A percentile compares a stretch with the other conserved stretches of the same genome.
Conservation (phyloP, 2,329 filamentous ascomycete genomes). For the Pyricularia sp. region DNA sequence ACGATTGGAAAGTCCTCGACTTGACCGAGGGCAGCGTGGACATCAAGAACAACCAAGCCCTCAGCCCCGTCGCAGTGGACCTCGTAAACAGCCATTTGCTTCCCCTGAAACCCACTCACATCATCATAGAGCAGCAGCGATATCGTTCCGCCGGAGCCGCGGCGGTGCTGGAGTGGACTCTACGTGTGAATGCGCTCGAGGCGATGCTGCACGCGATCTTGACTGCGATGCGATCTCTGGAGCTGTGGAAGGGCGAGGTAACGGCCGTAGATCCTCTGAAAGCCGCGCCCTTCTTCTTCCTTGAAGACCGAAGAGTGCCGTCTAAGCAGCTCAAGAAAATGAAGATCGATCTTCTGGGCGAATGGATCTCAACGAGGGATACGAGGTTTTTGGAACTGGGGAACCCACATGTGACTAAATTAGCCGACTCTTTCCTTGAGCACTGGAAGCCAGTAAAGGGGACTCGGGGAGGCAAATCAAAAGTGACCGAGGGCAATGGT, state of each 20-base stretch:
- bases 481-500: background rate
- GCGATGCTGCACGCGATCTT: conserved; percentile 66
- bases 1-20: conserved; percentile 10
- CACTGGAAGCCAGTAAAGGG: conserved; percentile 5
- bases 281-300: background rate
- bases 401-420: background rate
- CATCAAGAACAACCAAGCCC: conserved; percentile 15
- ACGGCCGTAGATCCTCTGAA: conserved; percentile 33
- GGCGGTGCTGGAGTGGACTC: conserved; percentile 67
- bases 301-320: background rate
- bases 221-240: conserved; percentile 36
- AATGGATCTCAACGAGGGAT: background rate
- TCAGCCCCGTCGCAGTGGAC: conserved; percentile 19
- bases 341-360: conserved; percentile 10
- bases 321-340: conserved; percentile 13
- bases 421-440: conserved; percentile 7
- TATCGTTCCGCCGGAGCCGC: conserved; percentile 50
- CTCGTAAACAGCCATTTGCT: conserved; percentile 25
- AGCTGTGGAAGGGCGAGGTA: conserved; percentile 28
- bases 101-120: conserved; percentile 45
- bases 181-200: conserved; percentile 71
- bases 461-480: conserved; percentile 5
- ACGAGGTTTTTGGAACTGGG: background rate
- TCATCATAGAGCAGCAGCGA: conserved; percentile 54
- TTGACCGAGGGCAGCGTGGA: conserved; percentile 2